Base-by-base conservation (phyloP, 345 rosid species). In the Rhodamnia argentea region DNA sequence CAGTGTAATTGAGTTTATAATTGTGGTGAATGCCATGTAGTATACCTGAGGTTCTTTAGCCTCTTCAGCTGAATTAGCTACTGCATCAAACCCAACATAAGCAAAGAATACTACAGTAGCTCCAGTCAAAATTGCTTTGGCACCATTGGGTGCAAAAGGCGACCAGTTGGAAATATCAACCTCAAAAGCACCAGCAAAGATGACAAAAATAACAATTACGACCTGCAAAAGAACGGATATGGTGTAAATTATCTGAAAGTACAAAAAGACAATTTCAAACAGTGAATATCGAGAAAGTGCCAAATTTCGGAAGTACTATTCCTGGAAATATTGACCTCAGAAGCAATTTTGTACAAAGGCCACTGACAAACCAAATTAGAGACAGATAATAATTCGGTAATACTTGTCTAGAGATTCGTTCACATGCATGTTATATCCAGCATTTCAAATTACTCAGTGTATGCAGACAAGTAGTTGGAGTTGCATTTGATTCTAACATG, bases 31-130 rank as follows among this genome's bases (percentile, higher is more conserved):
- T 85, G 82, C 13, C 85, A 85, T 51, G 82, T 60, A 82, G 84
- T 87, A 85, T 85, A 94, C 98, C 98, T 96, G 99, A 87, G 98
- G 99, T 85, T 86, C 93, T 92, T 92, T 95, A 16, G 99, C 92
- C 88, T 98, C 97, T 94, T 98, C 99, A 83, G 98, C 99, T 57
- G 98, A 93, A 92, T 98, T 95, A 87, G 99, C 98, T 87, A 96
- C 98, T 7, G 97, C 99, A 90, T 98, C 99, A 92, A 96, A 98
- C 83, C 99, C 99, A 90, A 96, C 97, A 86, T 97, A 97, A 42
- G 99, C 95, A 88, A 98, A 98, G 93, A 98, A 96, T 14, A 94
- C 99, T 20, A 95, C 97, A 83, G 97, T 95, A 87, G 99, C 96
- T 84, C 99, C 99, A 47, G 97, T 96, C 44, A 97, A 90, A 82